Percentiles rank a stretch among this genome's conserved stretches.
Evolutionary conservation across 352 stramenopile genomes (phyloP).

Genomic region (Phytophthora constricta): DNA sequence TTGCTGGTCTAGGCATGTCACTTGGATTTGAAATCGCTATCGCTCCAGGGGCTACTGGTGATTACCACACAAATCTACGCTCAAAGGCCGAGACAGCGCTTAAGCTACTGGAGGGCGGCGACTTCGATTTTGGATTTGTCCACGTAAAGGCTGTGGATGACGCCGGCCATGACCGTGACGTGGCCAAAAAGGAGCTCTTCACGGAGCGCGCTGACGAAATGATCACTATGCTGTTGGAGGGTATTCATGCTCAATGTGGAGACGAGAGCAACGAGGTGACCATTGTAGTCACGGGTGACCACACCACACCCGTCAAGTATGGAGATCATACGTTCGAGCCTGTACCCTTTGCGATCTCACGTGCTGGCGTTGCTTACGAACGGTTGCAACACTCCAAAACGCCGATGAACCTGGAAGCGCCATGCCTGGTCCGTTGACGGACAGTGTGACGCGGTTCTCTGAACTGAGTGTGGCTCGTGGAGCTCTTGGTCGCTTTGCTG

Average conservation of each 20-base stretch:
- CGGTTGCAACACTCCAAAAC: slow-evolving; percentile 35
- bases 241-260: slow-evolving; percentile 49
- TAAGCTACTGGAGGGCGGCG: slow-evolving; percentile 36
- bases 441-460: slow-evolving; percentile 66
- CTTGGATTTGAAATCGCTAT: slow-evolving; percentile 79
- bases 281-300: slow-evolving; percentile 88
- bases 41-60: slow-evolving; percentile 76
- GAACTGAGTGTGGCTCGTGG: slow-evolving; percentile 76
- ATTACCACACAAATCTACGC: slow-evolving; percentile 86
- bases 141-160: slow-evolving; percentile 90
- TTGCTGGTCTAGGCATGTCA: slow-evolving; percentile 87
- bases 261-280: slow-evolving; percentile 60
- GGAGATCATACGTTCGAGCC: slow-evolving; percentile 90
- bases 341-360: slow-evolving; percentile 81
- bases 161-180: slow-evolving; percentile 85
- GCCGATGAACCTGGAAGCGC: slow-evolving; percentile 3
- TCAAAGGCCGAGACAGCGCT: slow-evolving; percentile 84
- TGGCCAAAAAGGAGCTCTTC: slow-evolving; percentile 87
- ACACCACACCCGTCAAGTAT: slow-evolving; percentile 88
- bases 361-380: slow-evolving; percentile 44
- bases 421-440: slow-evolving; percentile 39
- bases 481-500: slow-evolving; percentile 77
- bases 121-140: slow-evolving; percentile 85
- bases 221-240: slow-evolving; percentile 64
- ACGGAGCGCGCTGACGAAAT: slow-evolving; percentile 88